A percentile compares a stretch with the other conserved stretches of the same genome.
Evolutionary conservation across 2,329 filamentous ascomycete genomes (phyloP).

Genomic region (Xylariaceae sp.): DNA sequence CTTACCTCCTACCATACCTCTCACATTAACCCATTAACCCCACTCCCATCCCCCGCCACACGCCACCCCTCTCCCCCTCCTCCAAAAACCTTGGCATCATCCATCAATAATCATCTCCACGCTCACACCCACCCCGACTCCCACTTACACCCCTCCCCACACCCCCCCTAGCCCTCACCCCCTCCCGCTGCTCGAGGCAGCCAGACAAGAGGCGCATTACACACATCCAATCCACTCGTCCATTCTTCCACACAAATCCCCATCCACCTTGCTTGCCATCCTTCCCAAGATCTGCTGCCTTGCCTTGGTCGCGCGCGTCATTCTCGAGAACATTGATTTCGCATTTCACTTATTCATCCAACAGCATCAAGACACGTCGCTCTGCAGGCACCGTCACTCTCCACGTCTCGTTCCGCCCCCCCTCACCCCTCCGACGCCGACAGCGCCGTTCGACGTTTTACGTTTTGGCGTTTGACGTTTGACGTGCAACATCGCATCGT

Average conservation of each 20-base stretch:
- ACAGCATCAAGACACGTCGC: constrained; percentile 60
- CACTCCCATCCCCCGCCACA: neutral
- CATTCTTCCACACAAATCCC: constrained; percentile 3
- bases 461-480: constrained; percentile 24
- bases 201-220: constrained; percentile 15
- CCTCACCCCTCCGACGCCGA: constrained; percentile 21
- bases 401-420: constrained; percentile 30
- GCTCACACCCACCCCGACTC: neutral
- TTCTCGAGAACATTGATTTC: constrained; percentile 24
- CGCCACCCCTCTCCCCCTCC: neutral
- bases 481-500: constrained; percentile 38
- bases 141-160: constrained; percentile 16
- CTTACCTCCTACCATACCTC: neutral
- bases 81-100: neutral
- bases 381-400: constrained; percentile 42
- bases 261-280: constrained; percentile 24
- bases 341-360: constrained; percentile 36
- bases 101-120: neutral
- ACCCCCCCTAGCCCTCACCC: constrained; percentile 4
- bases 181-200: constrained; percentile 10
- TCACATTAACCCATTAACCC: neutral
- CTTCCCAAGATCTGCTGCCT: constrained; percentile 30
- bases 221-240: neutral
- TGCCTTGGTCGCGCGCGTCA: constrained; percentile 35
- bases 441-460: constrained; percentile 25